Base-by-base conservation (phyloP, 768 basidiomycete genomes). In the Trametes villosa region DNA sequence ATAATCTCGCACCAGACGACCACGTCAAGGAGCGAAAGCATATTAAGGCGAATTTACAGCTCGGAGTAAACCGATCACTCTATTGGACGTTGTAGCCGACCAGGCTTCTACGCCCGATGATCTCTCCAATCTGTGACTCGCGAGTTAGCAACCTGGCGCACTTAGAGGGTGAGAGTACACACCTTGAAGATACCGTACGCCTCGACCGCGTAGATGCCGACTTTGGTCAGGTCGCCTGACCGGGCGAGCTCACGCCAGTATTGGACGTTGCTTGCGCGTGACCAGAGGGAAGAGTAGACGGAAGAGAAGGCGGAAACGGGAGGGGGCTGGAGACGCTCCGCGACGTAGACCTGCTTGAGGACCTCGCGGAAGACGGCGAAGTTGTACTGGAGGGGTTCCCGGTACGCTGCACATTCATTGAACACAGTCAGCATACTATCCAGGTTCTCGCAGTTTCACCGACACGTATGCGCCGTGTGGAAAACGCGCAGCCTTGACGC, bases 111-210 rank as follows among this genome's bases (percentile, higher is more conserved):
- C 92, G 81, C 9, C 92, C 92, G 61, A 95, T 67, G 58, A 95
- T 95, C 76, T 96, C 94, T 56, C 94, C 94, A 77, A 96, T 85
- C 87, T 92, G 56, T 44, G 54, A 46, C 64, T 26, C 62, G 9
- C 1, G 13, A 27, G 6, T 30, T 56, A 15, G 60, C 53, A 31
- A 33, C 18, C 15, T 2, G 27, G 26, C 7, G 33, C n/a, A 33
- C 8, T 13, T 13, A 6, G 13, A 34, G 9, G 24, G 33, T 17
- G 11, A 64, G 27, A 60, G 48, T 5, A 73, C 84, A 33, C 62
- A 89, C 91, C 80, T 91, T 91, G 82, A 91, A 96, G 67, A 96
- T 89, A 17, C 89, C 88, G 71, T 95, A 96, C 31, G 92, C 94
- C 76, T 96, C 92, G 24, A 93, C 70, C 9, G 84, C 92, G 70